Evolutionary conservation across 2,329 filamentous ascomycete genomes (phyloP).

Genomic region (Beauveria caledonica): DNA sequence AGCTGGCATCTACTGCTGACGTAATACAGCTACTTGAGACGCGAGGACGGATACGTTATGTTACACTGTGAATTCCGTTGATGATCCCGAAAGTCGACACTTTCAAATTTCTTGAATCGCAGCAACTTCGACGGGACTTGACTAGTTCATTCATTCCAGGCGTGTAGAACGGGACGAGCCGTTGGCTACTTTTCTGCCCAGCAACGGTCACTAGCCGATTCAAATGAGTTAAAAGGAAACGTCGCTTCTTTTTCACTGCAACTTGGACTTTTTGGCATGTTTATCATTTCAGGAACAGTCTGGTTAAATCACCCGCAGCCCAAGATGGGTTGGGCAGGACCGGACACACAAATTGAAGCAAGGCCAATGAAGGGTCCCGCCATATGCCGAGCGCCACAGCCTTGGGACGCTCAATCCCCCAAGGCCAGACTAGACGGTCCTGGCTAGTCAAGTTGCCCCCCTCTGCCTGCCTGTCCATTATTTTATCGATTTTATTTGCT

Average conservation of each 20-base stretch:
- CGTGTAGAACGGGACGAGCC: background rate
- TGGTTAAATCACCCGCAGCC: background rate
- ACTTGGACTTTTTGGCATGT: too few species aligned
- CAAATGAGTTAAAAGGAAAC: background rate
- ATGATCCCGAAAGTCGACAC: too few species aligned
- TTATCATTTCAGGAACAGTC: background rate
- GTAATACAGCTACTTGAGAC: background rate
- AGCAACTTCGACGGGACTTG: background rate
- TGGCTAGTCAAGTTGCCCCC: background rate
- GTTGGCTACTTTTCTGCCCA: background rate
- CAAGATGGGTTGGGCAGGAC: background rate
- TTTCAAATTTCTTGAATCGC: too few species aligned
- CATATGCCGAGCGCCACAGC: background rate
- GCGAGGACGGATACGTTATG: too few species aligned
- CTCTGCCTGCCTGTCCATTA: background rate
- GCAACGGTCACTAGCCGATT: background rate
- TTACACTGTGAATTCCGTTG: too few species aligned
- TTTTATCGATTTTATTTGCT: background rate
- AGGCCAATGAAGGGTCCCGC: background rate
- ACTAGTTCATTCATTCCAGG: too few species aligned
- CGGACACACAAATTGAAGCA: background rate
- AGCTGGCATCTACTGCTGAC: background rate
- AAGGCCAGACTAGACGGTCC: background rate
- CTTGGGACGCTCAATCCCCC: background rate
- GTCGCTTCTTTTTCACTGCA: background rate